A percentile compares a stretch with the other conserved stretches of the same genome.
Evolutionary conservation across 805 yeast species (phyloP).

Genomic region (Yarrowia deformans): DNA sequence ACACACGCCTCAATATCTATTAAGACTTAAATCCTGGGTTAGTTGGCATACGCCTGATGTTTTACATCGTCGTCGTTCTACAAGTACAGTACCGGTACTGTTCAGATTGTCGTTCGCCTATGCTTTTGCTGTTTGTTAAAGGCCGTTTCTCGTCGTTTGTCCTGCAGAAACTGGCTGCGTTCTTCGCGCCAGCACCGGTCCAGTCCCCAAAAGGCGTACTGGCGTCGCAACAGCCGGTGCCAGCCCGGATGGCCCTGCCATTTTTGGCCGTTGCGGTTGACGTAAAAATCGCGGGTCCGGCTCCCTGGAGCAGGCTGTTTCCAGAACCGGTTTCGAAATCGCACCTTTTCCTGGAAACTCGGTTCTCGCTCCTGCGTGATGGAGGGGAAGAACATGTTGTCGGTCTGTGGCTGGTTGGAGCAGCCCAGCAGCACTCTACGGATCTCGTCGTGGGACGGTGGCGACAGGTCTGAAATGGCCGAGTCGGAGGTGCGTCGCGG

Average conservation of each 20-base stretch:
- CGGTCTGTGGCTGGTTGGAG: background rate
- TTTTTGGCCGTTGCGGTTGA: conserved; percentile 36
- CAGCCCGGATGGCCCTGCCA: conserved; percentile 44
- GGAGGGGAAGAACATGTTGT: conserved; percentile 22
- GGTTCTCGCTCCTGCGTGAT: conserved; percentile 15
- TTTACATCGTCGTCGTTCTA: too few relatives aligned
- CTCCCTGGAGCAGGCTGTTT: conserved; percentile 44
- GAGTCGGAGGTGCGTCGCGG: conserved; percentile 28
- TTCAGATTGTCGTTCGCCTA: conserved; percentile 41
- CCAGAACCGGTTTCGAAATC: conserved; percentile 38
- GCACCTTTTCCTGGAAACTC: conserved; percentile 17
- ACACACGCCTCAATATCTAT: too few relatives aligned
- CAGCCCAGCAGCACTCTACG: background rate
- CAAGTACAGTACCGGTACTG: too few relatives aligned
- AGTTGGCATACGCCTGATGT: background rate
- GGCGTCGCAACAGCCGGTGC: conserved; percentile 45
- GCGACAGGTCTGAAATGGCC: conserved; percentile 8
- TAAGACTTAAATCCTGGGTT: conserved; percentile 19
- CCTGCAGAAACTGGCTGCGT: conserved; percentile 44
- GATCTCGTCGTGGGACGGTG: conserved; percentile 25
- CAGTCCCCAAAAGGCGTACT: conserved; percentile 43
- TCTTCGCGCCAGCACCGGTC: conserved; percentile 46
- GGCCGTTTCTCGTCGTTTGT: conserved; percentile 45
- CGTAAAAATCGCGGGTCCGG: conserved; percentile 40
- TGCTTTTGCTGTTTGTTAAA: conserved; percentile 44